Conservation (phyloP, 306 rosid species). For the Trifolium pratense region DNA sequence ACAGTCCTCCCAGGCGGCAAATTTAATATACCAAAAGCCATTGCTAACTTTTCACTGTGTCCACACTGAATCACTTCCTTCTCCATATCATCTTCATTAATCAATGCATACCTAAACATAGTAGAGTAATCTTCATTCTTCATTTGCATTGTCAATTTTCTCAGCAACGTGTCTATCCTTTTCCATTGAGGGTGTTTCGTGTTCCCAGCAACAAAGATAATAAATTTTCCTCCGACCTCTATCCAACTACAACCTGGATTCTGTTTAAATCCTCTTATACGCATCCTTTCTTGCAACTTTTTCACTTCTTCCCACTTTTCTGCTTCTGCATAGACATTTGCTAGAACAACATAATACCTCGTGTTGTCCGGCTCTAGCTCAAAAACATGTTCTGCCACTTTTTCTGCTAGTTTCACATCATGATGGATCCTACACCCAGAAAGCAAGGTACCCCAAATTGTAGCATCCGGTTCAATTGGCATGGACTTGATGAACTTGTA, state of each 20-base stretch:
- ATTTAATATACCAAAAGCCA: constrained; percentile 59
- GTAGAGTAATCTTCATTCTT: constrained; percentile 56
- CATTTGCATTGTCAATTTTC: constrained; percentile 56
- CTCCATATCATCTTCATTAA: constrained; percentile 64
- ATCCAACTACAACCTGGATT: constrained; percentile 43
- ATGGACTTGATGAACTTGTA: constrained; percentile 58
- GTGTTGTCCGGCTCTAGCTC: constrained; percentile 74
- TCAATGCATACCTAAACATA: constrained; percentile 62
- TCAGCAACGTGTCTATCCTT: constrained; percentile 54
- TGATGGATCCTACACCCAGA: constrained; percentile 65
- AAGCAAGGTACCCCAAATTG: constrained; percentile 73
- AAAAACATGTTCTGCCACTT: constrained; percentile 49
- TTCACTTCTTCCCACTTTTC: constrained; percentile 74
- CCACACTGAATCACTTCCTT: constrained; percentile 71
- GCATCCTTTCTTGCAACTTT: constrained; percentile 38
- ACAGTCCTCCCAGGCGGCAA: constrained; percentile 41
- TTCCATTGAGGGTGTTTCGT: constrained; percentile 60
- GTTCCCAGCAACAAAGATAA: constrained; percentile 60
- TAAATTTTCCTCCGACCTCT: constrained; percentile 39
- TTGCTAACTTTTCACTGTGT: constrained; percentile 74
- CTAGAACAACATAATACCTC: constrained; percentile 64
- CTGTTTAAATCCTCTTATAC: constrained; percentile 40
- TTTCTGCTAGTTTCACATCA: constrained; percentile 47
- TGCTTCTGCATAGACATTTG: constrained; percentile 70
- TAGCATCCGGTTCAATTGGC: constrained; percentile 71